phyloP scores from a whole-genome alignment of 495 filamentous ascomycete species.

The Poronia punctata region DNA sequence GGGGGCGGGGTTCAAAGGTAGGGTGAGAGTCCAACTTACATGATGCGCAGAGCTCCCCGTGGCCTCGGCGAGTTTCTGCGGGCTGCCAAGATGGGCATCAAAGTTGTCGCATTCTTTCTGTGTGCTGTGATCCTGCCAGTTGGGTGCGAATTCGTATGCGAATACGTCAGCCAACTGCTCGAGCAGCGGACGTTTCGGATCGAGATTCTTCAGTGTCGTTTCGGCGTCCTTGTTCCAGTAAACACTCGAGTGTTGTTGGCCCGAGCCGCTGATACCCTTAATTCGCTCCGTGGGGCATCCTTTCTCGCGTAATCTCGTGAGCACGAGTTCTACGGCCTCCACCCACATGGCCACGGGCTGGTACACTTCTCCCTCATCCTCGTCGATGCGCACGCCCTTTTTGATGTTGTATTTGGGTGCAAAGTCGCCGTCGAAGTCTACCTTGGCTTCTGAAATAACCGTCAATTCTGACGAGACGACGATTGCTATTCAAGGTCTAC shows the following conservation, averaged over 20 bases:
- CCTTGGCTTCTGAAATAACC: slow-evolving; percentile 67
- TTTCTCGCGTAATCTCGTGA: slow-evolving; percentile 61
- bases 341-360: slow-evolving; percentile 93
- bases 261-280: slow-evolving; percentile 79
- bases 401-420: slow-evolving; percentile 74
- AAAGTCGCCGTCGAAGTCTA: slow-evolving; percentile 65
- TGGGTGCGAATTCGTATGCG: slow-evolving; percentile 81
- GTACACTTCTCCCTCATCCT: slow-evolving; percentile 76
- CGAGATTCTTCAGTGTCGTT: slow-evolving; percentile 50
- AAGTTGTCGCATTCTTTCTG: slow-evolving; percentile 86
- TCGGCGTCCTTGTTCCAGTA: slow-evolving; percentile 79
- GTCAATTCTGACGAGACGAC: slow-evolving; percentile 73
- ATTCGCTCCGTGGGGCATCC: slow-evolving; percentile 73
- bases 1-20: background rate
- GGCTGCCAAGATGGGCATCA: slow-evolving; percentile 59
- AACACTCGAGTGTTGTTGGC: slow-evolving; percentile 95
- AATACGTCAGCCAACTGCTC: slow-evolving; percentile 68
- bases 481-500: slow-evolving; percentile 59
- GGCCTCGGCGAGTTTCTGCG: slow-evolving; percentile 60
- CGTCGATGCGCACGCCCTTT: slow-evolving; percentile 81
- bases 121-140: slow-evolving; percentile 96
- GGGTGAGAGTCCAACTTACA: slow-evolving; percentile 42
- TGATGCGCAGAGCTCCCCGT: slow-evolving; percentile 94
- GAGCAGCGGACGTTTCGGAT: slow-evolving; percentile 52
- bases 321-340: slow-evolving; percentile 80